phyloP scores from a whole-genome alignment of 331 rosid species.

The Prunus yedoensis region DNA sequence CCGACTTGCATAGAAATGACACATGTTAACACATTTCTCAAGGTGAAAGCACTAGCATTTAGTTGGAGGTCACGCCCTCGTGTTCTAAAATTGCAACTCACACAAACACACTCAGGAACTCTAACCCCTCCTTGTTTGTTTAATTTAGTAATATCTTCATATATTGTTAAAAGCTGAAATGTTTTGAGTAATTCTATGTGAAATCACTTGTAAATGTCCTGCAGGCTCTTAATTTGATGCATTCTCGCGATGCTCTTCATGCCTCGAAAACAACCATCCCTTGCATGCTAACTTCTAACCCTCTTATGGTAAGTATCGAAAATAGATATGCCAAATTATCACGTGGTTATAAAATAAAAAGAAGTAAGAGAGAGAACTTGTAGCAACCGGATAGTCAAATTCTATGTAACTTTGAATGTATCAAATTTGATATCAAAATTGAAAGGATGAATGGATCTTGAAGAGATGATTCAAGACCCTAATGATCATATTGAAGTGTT shows the following conservation, averaged over 20 bases:
- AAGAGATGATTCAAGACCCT: neutral
- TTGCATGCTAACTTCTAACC: too few species aligned
- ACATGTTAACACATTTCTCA: constrained; percentile 16
- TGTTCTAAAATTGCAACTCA: constrained; percentile 26
- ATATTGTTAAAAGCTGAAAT: constrained; percentile 10
- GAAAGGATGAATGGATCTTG: neutral
- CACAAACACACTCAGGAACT: neutral
- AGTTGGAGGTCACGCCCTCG: constrained; percentile 46
- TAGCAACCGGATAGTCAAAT: too few species aligned
- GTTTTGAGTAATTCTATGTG: constrained; percentile 34
- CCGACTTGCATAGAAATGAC: constrained; percentile 19
- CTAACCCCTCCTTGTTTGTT: neutral
- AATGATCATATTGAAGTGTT: neutral
- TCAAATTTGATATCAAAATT: too few species aligned
- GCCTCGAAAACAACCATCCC: neutral
- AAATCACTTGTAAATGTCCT: constrained; percentile 34
- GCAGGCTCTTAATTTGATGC: constrained; percentile 39
- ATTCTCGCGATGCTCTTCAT: constrained; percentile 8
- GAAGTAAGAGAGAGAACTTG: fast-evolving
- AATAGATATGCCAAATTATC: too few species aligned
- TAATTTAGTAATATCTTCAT: neutral
- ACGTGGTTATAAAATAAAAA: too few species aligned
- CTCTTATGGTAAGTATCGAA: too few species aligned
- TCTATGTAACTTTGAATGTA: too few species aligned
- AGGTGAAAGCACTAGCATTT: constrained; percentile 27